A percentile compares a stretch with the other conserved stretches of the same genome.
These are phyloP conservation scores for Zygosaccharomyces pseudorouxii DNA, from an alignment of 805 yeast species.

Conservation along the genomic window DNA sequence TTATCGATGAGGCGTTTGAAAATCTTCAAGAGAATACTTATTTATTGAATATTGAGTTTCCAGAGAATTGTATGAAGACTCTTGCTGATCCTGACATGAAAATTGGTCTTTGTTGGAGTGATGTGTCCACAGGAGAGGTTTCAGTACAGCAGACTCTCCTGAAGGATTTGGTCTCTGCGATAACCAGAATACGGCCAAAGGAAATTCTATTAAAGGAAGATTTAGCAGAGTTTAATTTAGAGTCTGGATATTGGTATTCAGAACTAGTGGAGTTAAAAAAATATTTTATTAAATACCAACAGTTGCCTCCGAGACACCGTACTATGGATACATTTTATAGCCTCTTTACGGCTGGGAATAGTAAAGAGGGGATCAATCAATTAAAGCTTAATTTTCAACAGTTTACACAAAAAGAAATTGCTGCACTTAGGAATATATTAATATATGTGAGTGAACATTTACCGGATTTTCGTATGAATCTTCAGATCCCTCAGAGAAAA, in stretches of 20 bases:
- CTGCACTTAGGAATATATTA: constrained; percentile 58
- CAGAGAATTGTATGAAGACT: constrained; percentile 42
- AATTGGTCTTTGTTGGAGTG: constrained; percentile 84
- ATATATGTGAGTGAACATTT: constrained; percentile 69
- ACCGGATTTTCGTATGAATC: constrained; percentile 59
- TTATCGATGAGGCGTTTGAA: constrained; percentile 79
- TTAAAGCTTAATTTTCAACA: constrained; percentile 25
- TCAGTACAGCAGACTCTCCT: constrained; percentile 61
- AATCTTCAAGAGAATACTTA: constrained; percentile 69
- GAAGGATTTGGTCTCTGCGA: constrained; percentile 59
- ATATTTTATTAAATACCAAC: constrained; percentile 53
- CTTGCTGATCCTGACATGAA: constrained; percentile 37
- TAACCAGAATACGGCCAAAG: constrained; percentile 74
- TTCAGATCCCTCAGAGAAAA: constrained; percentile 63
- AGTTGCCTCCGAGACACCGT: constrained; percentile 40
- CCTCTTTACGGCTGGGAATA: constrained; percentile 35
- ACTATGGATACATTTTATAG: constrained; percentile 36
- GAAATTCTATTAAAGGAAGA: constrained; percentile 63
- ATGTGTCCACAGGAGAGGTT: constrained; percentile 77
- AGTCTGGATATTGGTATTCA: constrained; percentile 50
- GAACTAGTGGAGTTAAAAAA: constrained; percentile 54
- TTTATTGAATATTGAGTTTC: constrained; percentile 60
- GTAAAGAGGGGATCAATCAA: constrained; percentile 23
- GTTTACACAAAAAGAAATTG: constrained; percentile 46
- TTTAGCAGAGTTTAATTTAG: constrained; percentile 38